Base-by-base conservation (phyloP, 352 stramenopile genomes). In the Phytophthora europaea region DNA sequence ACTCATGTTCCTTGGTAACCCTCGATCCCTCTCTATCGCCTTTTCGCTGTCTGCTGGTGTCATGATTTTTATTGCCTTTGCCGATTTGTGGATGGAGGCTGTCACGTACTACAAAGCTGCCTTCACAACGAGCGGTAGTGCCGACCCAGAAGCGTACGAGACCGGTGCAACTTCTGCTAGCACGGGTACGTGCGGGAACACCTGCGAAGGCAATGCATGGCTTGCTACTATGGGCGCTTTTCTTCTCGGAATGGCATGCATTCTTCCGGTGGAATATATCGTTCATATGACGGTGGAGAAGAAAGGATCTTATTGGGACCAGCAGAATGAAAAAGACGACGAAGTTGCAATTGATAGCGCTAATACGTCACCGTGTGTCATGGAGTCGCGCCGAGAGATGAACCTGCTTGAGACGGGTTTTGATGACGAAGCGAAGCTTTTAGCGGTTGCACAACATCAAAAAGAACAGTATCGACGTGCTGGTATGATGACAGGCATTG, bases 401-500 rank as follows among this genome's bases (percentile, higher is more conserved):
- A 75, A 75, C 26, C 57, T 75, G 26, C 61, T 75, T 33, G 67
- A 71, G 38, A 75, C 52, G 9, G 61, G 50, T 13, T 47, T 40
- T 18, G 50, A 69, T 45, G 66, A 69, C 12, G 66, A 73, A 34
- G 52, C 22, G 2, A 73, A 73, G 6, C 40, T 64, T 5, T n/a
- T 73, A 43, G 48, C 50, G 23, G 61, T 34, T n/a, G 61, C 47
- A 6, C 54, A 60, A 18, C 62, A 55, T 4, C 36, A 67, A 63
- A 87, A 89, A 64, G 64, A 84, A 7, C 70, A 87, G 40, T 90
- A 97, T 40, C 80, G 89, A 8, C 82, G 85, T 45, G 96, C 97
- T 71, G 95, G 95, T 38, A 76, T 98, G 26, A 93, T 96, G 70
- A 98, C 95, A 18, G 97, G 95, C 16, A 73, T 99, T 18, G 97